Evolutionary conservation across 164 flowering plant genomes (phyloP).

Genomic region (Saururus chinensis): DNA sequence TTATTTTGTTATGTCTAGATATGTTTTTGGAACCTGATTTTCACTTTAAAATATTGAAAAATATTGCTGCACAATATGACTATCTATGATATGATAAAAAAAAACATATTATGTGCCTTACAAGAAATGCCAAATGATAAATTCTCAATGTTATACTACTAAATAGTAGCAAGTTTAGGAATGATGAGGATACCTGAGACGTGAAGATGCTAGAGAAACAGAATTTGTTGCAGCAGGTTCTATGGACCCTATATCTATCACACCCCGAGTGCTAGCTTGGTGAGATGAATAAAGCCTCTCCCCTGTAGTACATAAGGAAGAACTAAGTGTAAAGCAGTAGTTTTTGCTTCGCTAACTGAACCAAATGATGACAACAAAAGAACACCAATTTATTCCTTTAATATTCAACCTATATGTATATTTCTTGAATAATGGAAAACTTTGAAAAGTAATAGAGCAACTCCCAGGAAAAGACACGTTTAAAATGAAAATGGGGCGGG

Average conservation of each 20-base stretch:
- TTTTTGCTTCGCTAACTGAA: not conserved
- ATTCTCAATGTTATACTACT: not conserved
- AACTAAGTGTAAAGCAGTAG: not conserved
- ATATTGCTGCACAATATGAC: no score
- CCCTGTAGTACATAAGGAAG: constrained; percentile 12
- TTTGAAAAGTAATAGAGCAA: not conserved
- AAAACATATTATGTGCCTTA: no score
- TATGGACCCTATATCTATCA: constrained; percentile 14
- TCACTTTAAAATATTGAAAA: no score
- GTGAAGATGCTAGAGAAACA: constrained; percentile 14
- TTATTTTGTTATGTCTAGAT: no score
- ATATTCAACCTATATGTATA: no score
- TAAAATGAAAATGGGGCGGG: not conserved
- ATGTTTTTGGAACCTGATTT: no score
- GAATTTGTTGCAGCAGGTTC: constrained; percentile 7
- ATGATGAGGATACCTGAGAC: constrained; percentile 12
- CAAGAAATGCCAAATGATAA: not conserved
- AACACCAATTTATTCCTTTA: no score
- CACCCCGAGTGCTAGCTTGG: constrained; percentile 24
- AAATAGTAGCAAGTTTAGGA: not conserved
- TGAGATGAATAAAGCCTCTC: constrained; percentile 20
- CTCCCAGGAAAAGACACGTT: not conserved
- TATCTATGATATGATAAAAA: no score
- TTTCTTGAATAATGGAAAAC: not conserved
- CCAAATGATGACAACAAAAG: no score